Evolutionary conservation across 2,329 filamentous ascomycete genomes (phyloP).

Genomic region (Aspergillus sp.): DNA sequence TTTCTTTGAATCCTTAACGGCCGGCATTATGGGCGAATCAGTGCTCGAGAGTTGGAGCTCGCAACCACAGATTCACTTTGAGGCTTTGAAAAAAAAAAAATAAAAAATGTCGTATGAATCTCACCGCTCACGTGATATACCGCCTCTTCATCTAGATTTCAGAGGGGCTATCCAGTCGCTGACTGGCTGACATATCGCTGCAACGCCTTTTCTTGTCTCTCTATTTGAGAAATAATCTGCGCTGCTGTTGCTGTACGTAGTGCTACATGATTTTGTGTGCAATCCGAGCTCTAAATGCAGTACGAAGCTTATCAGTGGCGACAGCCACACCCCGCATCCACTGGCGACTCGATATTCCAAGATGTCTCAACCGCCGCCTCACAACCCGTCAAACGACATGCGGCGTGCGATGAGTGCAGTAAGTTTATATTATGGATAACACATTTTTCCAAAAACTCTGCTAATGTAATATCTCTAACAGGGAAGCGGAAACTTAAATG

Average conservation of each 20-base stretch:
- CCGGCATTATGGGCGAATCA: slow-evolving; percentile 30
- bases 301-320: slow-evolving; percentile 13
- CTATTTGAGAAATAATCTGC: slow-evolving; percentile 8
- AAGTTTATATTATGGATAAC: slow-evolving; percentile 22
- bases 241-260: not conserved
- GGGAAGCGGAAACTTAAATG: slow-evolving; percentile 51
- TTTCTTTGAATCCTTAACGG: slow-evolving; percentile 54
- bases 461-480: slow-evolving; percentile 17
- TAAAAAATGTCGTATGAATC: slow-evolving; percentile 5
- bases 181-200: not conserved
- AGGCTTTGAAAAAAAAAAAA: slow-evolving; percentile 21
- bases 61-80: not conserved
- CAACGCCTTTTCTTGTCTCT: slow-evolving; percentile 9
- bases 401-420: slow-evolving; percentile 52
- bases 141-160: slow-evolving; percentile 27
- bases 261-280: not conserved
- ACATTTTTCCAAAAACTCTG: not conserved
- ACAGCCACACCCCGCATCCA: slow-evolving; percentile 4
- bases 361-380: slow-evolving; percentile 16
- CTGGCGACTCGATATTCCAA: slow-evolving; percentile 7
- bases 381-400: slow-evolving; percentile 41
- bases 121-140: slow-evolving; percentile 41
- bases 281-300: slow-evolving; percentile 9
- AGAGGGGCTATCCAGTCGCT: not conserved
- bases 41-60: not conserved